These are phyloP conservation scores for Solanum chiquidenum DNA, from an alignment of 257 asterid species.

Conservation along the genomic window DNA sequence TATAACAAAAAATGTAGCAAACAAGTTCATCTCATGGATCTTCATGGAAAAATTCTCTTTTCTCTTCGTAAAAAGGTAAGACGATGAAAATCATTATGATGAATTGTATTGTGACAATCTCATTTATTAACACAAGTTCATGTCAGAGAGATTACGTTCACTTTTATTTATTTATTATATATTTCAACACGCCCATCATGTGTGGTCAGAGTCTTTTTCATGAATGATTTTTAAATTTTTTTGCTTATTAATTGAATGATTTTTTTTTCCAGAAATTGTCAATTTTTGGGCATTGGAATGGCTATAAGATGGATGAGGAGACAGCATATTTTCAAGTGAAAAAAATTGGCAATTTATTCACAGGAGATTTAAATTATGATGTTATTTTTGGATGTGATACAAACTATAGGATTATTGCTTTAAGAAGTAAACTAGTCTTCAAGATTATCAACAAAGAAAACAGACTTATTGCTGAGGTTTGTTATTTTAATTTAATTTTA, in stretches of 20 bases:
- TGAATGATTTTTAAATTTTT: not conserved
- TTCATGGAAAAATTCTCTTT: slow-evolving; percentile 37
- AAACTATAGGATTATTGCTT: slow-evolving; percentile 14
- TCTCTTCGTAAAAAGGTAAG: slow-evolving; percentile 44
- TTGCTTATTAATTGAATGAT: not conserved
- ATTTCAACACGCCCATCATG: not conserved
- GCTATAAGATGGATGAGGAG: slow-evolving; percentile 17
- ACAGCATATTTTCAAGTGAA: slow-evolving; percentile 27
- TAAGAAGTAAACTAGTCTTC: slow-evolving; percentile 18
- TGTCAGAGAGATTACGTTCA: too few species aligned
- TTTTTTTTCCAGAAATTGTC: slow-evolving; percentile 9
- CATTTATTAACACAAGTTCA: not conserved
- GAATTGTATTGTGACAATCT: not conserved
- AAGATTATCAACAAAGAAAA: slow-evolving; percentile 19
- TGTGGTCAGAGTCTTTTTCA: not conserved
- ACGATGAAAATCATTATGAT: not conserved
- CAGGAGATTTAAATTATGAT: slow-evolving; percentile 11
- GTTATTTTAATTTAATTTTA: not conserved
- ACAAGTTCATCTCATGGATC: slow-evolving; percentile 52
- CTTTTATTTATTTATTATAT: not conserved
- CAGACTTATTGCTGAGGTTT: slow-evolving; percentile 38
- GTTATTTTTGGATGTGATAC: slow-evolving; percentile 14
- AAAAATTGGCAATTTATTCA: slow-evolving; percentile 3
- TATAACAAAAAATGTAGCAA: slow-evolving; percentile 28
- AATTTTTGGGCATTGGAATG: slow-evolving; percentile 26